Evolutionary conservation across 2,329 filamentous ascomycete species (phyloP).

Genomic region (Arthrinium phaeospermum): DNA sequence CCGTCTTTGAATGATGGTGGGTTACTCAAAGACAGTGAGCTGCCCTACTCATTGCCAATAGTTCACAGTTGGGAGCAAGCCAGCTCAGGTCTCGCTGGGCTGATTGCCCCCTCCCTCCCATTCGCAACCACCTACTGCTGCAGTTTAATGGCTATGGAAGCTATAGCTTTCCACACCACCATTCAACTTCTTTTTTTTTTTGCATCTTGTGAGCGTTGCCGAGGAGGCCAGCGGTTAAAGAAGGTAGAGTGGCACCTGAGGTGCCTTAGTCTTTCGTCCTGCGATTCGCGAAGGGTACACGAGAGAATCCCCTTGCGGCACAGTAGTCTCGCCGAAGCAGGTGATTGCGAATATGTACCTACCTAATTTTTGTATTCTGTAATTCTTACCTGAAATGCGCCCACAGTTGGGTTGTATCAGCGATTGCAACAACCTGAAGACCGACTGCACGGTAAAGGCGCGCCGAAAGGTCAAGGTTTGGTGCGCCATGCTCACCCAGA

Average conservation of each 20-base stretch:
- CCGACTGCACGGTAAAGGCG: neutral
- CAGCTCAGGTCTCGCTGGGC: neutral
- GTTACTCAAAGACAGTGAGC: constrained; percentile 2
- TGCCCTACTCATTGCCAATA: neutral
- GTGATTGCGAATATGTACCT: neutral
- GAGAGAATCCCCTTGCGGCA: neutral
- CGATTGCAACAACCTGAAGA: neutral
- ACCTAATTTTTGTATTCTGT: neutral
- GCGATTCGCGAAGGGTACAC: neutral
- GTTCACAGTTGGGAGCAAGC: neutral
- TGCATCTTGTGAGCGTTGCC: neutral
- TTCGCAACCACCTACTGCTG: neutral
- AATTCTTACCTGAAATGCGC: neutral
- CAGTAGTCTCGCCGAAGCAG: neutral
- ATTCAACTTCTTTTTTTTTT: neutral
- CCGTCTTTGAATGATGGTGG: neutral
- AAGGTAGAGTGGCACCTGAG: neutral
- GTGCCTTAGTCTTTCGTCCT: neutral
- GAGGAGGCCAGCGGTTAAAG: neutral
- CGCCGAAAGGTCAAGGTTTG: neutral
- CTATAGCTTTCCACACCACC: constrained; percentile 6
- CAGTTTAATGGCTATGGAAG: neutral
- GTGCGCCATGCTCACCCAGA: neutral
- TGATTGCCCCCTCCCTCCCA: neutral
- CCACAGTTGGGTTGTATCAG: neutral